phyloP scores from a whole-genome alignment of 805 yeast genomes.

The Priceomyces melissophilus region DNA sequence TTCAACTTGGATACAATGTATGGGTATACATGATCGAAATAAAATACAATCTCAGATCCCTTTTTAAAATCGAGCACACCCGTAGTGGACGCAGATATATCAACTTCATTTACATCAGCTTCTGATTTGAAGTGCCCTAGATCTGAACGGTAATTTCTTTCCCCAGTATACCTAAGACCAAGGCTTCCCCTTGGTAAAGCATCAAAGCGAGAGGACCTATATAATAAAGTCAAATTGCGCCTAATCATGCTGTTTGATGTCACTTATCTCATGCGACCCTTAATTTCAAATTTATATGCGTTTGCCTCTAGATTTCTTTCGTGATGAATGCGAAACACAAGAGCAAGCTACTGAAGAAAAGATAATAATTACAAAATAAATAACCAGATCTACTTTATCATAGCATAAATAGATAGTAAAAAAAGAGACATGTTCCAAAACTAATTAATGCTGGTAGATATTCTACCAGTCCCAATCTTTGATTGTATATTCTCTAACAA shows the following conservation, averaged over 20 bases:
- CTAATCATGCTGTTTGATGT: too few relatives aligned
- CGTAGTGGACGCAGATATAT: slow-evolving; percentile 33
- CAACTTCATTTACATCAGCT: slow-evolving; percentile 24
- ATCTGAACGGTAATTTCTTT: slow-evolving; percentile 18
- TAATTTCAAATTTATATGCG: too few relatives aligned
- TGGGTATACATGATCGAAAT: slow-evolving; percentile 36
- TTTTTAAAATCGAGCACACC: slow-evolving; percentile 37
- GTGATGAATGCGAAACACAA: too few relatives aligned
- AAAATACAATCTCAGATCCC: slow-evolving; percentile 30
- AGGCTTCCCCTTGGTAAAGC: too few relatives aligned
- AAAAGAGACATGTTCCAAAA: slow-evolving; percentile 26
- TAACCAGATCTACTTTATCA: neutral
- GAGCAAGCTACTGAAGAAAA: too few relatives aligned
- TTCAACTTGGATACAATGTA: slow-evolving; percentile 21
- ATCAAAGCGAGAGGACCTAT: too few relatives aligned
- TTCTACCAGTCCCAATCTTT: slow-evolving; percentile 23
- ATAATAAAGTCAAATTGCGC: too few relatives aligned
- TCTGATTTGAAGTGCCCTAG: slow-evolving; percentile 31
- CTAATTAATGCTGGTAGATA: slow-evolving; percentile 23
- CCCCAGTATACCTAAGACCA: neutral
- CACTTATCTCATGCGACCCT: too few relatives aligned
- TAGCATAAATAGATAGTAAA: neutral
- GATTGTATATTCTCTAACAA: slow-evolving; percentile 10
- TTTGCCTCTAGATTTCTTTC: too few relatives aligned
- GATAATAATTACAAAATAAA: too few relatives aligned